Percentiles rank a stretch among this genome's conserved stretches.
phyloP scores from a whole-genome alignment of 192 early-diverging fungal genomes.

The Jimgerdemannia lactiflua region DNA sequence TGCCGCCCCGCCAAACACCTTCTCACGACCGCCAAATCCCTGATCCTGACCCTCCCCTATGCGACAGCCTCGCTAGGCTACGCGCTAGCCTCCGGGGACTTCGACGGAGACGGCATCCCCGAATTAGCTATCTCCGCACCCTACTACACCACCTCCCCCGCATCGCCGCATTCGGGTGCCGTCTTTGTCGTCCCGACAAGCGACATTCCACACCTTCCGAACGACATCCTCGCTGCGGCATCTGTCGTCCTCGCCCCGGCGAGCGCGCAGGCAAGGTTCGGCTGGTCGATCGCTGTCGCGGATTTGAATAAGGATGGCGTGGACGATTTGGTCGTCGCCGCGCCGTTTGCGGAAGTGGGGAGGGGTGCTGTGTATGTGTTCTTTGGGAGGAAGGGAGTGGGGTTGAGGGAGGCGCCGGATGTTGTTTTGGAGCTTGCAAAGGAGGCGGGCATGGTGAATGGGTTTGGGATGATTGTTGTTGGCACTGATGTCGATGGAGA shows the following conservation, averaged over 20 bases:
- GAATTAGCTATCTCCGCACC: slow-evolving; percentile 69
- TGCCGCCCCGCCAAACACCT: slow-evolving; percentile 3
- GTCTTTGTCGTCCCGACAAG: slow-evolving; percentile 51
- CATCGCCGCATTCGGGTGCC: slow-evolving; percentile 43
- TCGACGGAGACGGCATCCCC: slow-evolving; percentile 54
- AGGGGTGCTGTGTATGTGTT: slow-evolving; percentile 65
- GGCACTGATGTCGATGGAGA: slow-evolving; percentile 64
- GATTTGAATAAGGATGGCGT: slow-evolving; percentile 87
- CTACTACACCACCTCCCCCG: slow-evolving; percentile 31
- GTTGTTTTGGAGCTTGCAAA: slow-evolving; percentile 35
- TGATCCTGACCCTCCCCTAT: slow-evolving; percentile 41
- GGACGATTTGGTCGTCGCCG: slow-evolving; percentile 79
- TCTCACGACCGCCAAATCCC: background rate
- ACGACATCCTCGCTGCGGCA: background rate
- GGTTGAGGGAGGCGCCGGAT: slow-evolving; percentile 32
- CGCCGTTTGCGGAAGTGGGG: slow-evolving; percentile 37
- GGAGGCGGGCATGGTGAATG: background rate
- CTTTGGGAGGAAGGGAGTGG: slow-evolving; percentile 52
- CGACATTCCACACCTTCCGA: background rate
- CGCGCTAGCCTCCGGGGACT: slow-evolving; percentile 63
- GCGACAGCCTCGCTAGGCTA: slow-evolving; percentile 68
- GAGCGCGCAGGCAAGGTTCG: slow-evolving; percentile 61
- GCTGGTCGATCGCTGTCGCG: slow-evolving; percentile 69
- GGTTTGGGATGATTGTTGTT: slow-evolving; percentile 42
- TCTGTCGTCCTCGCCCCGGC: slow-evolving; percentile 21